These are phyloP conservation scores for Paxillus ammoniavirescens DNA, from an alignment of 768 basidiomycete genomes.

Conservation along the genomic window DNA sequence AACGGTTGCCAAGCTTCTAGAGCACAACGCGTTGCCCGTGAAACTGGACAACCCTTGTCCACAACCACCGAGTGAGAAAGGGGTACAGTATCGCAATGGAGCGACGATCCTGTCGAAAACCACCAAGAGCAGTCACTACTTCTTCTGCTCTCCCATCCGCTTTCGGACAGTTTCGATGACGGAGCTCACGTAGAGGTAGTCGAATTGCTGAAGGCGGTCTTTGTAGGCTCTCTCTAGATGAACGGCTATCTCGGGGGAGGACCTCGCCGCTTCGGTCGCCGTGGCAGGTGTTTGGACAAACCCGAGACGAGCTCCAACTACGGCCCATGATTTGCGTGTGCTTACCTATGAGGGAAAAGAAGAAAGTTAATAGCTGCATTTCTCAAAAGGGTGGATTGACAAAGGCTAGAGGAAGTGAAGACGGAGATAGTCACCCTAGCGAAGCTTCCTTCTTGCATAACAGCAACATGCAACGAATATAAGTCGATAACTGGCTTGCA, in stretches of 20 bases:
- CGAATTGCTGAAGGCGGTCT: slow-evolving; percentile 32
- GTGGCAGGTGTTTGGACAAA: slow-evolving; percentile 22
- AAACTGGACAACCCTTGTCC: not conserved
- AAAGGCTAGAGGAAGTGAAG: not conserved
- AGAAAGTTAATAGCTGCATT: not conserved
- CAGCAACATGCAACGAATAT: slow-evolving; percentile 28
- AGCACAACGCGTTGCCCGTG: not conserved
- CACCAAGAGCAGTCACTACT: slow-evolving; percentile 17
- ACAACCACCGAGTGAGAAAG: slow-evolving; percentile 6
- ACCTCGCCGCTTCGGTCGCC: slow-evolving; percentile 21
- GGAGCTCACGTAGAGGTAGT: slow-evolving; percentile 32
- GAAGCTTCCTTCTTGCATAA: slow-evolving; percentile 33
- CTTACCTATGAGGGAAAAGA: slow-evolving; percentile 14
- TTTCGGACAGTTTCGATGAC: slow-evolving; percentile 31
- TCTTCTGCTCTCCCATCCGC: slow-evolving; percentile 32
- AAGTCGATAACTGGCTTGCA: slow-evolving; percentile 26
- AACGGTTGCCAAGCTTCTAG: slow-evolving; percentile 14
- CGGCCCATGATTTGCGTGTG: slow-evolving; percentile 25
- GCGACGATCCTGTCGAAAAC: slow-evolving; percentile 9
- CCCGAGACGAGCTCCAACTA: slow-evolving; percentile 27
- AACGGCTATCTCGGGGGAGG: slow-evolving; percentile 22
- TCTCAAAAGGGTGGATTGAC: not conserved
- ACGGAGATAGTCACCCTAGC: slow-evolving; percentile 15
- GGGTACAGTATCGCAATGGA: not conserved
- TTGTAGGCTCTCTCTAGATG: slow-evolving; percentile 27